Conservation (phyloP, 1,284 basidiomycete genomes). For the Cryptococcus wingfieldii region DNA sequence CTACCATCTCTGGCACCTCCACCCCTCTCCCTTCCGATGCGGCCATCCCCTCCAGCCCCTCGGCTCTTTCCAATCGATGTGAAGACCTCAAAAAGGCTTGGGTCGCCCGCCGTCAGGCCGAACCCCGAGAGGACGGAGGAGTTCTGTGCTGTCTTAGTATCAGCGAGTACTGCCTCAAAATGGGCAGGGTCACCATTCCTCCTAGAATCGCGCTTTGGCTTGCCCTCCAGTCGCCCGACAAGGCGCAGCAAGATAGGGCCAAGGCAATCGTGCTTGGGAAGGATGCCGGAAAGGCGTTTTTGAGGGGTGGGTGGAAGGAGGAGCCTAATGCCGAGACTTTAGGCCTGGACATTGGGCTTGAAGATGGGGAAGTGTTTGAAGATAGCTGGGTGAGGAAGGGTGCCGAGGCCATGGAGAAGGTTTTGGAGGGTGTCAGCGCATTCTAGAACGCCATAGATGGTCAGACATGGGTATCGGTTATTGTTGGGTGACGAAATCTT, state of each 20-base stretch:
- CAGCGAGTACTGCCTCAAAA: conserved; percentile 68
- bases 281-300: conserved; percentile 38
- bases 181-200: conserved; percentile 69
- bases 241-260: conserved; percentile 10
- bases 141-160: conserved; percentile 65
- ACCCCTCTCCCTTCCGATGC: conserved; percentile 18
- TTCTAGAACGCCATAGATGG: conserved; percentile 5
- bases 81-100: conserved; percentile 22
- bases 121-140: conserved; percentile 44
- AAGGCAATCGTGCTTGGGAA: conserved; percentile 25
- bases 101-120: conserved; percentile 8
- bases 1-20: conserved; percentile 25
- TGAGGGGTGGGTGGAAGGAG: conserved; percentile 43
- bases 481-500: neutral
- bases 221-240: conserved; percentile 9
- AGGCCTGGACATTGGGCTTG: conserved; percentile 31
- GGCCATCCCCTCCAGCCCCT: conserved; percentile 9
- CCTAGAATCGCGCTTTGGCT: conserved; percentile 47
- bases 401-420: conserved; percentile 28
- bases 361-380: conserved; percentile 10
- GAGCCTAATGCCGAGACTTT: conserved; percentile 29
- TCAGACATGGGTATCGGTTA: no score
- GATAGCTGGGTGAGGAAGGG: conserved; percentile 30
- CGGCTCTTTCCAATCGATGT: neutral
- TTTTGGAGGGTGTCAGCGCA: conserved; percentile 25